Base-by-base conservation (phyloP, 2,329 filamentous ascomycete species). In the Mycosphaerella sp. region DNA sequence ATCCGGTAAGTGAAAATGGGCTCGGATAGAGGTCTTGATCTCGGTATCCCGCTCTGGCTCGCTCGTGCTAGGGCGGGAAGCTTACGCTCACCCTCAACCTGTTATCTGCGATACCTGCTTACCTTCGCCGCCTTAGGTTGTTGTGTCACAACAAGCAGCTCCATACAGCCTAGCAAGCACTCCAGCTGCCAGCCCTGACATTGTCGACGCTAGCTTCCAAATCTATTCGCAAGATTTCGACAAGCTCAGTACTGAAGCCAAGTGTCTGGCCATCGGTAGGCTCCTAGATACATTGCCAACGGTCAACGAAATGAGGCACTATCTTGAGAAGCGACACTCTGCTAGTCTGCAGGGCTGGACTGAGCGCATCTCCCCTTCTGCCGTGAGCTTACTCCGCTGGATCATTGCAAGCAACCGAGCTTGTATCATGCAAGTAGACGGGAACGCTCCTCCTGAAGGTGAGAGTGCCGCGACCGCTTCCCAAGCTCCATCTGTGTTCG, bases 371-470 rank as follows among this genome's bases (percentile, higher is more conserved):
- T 80, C 84, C 0, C 79, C 81, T 2, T 79, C 86, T 6, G 80
- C 84, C 0, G 70, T 88, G 2, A 80, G 82, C 17, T 70, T 95
- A 0, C 73, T 96, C 17, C 80, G 87, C 48, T 96, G 91, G 91
- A 87, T 95, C 57, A 81, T 96, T 54, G 87, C 90, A 0, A 95
- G 90, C 0, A 95, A 95, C 64, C 79, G 89, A 44, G 92, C 91
- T 0, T 91, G 85, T 62, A 93, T 96, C 56, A 77, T 92, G 44
- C 84, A 92, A 61, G 84, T 93, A 12, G 82, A 85, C 42, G 71
- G 67, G 10, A 40, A 58, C 47, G 49, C 41, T 11, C 11, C 53
- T 10, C 34, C 32, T 17, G 14, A 39, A 9, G 34, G 47, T 32
- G 32, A 52, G 21, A 43, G 14, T 42, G 59, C 36, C 10, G 51